phyloP scores from a whole-genome alignment of 2,329 filamentous ascomycete genomes.

The Botrytis porri region DNA sequence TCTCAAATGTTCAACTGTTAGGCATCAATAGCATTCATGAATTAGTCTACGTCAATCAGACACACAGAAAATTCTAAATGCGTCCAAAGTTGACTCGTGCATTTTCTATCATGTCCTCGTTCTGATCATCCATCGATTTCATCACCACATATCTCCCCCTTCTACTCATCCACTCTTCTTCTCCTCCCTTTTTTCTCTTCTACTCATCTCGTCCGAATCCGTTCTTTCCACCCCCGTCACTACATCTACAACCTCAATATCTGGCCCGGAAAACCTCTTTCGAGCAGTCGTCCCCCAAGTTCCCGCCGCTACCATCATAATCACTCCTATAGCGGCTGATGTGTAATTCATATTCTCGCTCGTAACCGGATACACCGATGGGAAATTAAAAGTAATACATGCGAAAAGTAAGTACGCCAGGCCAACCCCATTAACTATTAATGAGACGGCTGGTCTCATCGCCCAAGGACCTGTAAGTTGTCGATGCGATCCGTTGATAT shows the following conservation, averaged over 20 bases:
- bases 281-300: slow-evolving; percentile 53
- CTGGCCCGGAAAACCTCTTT: slow-evolving; percentile 50
- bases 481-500: slow-evolving; percentile 42
- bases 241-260: slow-evolving; percentile 28
- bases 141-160: neutral
- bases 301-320: slow-evolving; percentile 48
- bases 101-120: neutral
- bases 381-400: slow-evolving; percentile 56
- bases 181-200: slow-evolving; percentile 9
- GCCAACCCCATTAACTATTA: slow-evolving; percentile 47
- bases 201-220: slow-evolving; percentile 20
- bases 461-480: slow-evolving; percentile 43
- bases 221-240: slow-evolving; percentile 21
- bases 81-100: neutral
- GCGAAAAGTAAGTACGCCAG: slow-evolving; percentile 53
- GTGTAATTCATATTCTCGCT: slow-evolving; percentile 58
- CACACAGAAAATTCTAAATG: neutral
- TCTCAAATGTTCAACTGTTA: neutral
- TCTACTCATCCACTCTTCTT: slow-evolving; percentile 9
- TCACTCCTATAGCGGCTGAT: slow-evolving; percentile 52
- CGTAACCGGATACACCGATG: slow-evolving; percentile 48
- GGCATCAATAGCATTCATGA: neutral
- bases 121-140: neutral
- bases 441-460: slow-evolving; percentile 40
- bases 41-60: neutral